Base-by-base conservation (phyloP, 1,139 yeast species). In the Hanseniaspora uvarum region DNA sequence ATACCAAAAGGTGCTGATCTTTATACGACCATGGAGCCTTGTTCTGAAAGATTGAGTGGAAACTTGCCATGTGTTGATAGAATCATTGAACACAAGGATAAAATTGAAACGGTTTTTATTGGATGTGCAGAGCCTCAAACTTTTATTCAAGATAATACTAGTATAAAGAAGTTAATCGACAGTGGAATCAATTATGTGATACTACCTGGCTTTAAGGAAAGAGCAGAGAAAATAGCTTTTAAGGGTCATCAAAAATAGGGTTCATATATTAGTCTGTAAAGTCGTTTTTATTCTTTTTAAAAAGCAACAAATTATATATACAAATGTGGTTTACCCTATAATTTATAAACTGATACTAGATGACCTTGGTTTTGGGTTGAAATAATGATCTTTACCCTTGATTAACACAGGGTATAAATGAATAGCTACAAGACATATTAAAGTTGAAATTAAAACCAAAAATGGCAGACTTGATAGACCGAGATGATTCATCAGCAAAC, bases 21-120 rank as follows among this genome's bases (percentile, higher is more conserved):
- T 12, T 94, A 86, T 67, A 92, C 98, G 0, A 86, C 97, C 0
- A 94, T 94, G 98, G 99, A 94, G 63, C 99, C 99, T 0, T 94
- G 99, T 65, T 82, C 95, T 2, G 77, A 78, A 56, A 73, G 99
- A 55, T 71, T 92, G 40, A 88, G 96, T 66, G 98, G 98, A 0
- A 89, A 89, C 61, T 65, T 75, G 53, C 96, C 98, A 0, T 92
- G 99, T 68, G 81, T 80, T 2, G 89, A 88, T 58, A 74, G 97
- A 41, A 81, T 92, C 10, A 63, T 87, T 45, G 71, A 68, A 2
- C 67, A 80, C 1, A 61, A 67, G n/a, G 71, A 73, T 2, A 65
- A 63, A 18, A 83, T 92, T 56, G 75, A 73, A 34, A 78, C 92
- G 0, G 89, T 89, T 39, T 88, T 85, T 68, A 96, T 92, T 6